Evolutionary conservation across 352 stramenopile genomes (phyloP).

Genomic region (Thraustochytrium sp.): DNA sequence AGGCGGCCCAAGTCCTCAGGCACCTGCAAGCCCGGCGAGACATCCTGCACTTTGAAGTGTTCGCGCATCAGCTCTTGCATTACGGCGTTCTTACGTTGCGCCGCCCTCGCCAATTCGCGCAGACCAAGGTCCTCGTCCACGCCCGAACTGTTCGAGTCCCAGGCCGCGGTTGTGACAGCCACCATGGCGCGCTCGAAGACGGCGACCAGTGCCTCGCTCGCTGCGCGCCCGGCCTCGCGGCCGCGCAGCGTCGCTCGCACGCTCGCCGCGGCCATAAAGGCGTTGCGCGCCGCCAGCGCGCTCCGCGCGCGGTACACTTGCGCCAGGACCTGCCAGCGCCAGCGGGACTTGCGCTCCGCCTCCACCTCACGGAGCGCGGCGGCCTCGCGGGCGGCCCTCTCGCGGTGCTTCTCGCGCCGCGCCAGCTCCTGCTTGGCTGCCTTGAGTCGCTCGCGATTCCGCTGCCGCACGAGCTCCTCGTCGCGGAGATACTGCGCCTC

Average conservation of each 20-base stretch:
- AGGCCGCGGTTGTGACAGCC: neutral
- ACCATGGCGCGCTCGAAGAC: neutral
- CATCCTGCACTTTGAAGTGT: neutral
- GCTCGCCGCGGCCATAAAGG: neutral
- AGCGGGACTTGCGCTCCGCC: neutral
- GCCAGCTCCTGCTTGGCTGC: neutral
- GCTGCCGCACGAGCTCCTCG: neutral
- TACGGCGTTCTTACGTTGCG: neutral
- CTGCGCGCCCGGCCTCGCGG: neutral
- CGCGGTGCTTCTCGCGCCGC: neutral
- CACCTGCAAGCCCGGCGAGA: neutral
- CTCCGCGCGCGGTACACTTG: neutral
- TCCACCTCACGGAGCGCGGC: neutral
- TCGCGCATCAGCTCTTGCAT: neutral
- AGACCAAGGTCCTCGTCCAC: too few relatives aligned
- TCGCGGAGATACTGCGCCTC: neutral
- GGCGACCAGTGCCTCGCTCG: neutral
- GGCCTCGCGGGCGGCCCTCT: too few relatives aligned
- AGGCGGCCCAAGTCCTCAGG: neutral
- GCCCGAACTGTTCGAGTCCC: neutral
- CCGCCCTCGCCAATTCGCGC: neutral
- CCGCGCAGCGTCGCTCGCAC: neutral
- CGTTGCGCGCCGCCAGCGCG: neutral
- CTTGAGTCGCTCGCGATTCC: neutral
- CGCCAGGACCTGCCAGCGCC: slow-evolving; percentile 9